Conservation (phyloP, 108 stramenopile genomes). For the Chaetoceros tenuissimus region DNA sequence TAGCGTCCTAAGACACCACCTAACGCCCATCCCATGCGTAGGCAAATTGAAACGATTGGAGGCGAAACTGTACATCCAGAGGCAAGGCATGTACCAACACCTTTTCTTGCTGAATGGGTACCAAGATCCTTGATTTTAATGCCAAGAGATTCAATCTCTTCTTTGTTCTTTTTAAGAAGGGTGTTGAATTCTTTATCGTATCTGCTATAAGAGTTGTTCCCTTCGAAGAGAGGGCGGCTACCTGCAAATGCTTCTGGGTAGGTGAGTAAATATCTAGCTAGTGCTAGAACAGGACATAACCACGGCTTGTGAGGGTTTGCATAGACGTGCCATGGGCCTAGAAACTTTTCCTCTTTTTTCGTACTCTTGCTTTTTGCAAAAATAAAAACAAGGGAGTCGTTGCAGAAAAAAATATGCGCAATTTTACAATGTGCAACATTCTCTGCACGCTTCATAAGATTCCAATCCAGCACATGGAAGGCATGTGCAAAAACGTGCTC, state of each 20-base stretch:
- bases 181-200: conserved; percentile 6
- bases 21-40: conserved; percentile 7
- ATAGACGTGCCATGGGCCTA: conserved; percentile 16
- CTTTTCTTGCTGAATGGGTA: conserved; percentile 15
- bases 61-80: conserved; percentile 8
- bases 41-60: conserved; percentile 12
- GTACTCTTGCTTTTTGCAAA: conserved; percentile 12
- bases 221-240: conserved; percentile 3
- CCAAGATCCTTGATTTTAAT: conserved; percentile 6
- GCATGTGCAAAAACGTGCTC: conserved; percentile 13
- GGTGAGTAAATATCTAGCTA: not conserved
- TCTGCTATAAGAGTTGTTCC: conserved; percentile 2
- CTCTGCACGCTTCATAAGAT: conserved; percentile 12
- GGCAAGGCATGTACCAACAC: conserved; percentile 4
- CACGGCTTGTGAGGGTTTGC: conserved; percentile 10
- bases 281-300: conserved; percentile 13
- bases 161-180: not conserved
- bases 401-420: conserved; percentile 2
- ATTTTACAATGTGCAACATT: conserved; percentile 11
- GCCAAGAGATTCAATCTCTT: conserved; percentile 1
- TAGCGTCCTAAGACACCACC: conserved; percentile 11
- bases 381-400: conserved; percentile 9
- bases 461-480: conserved; percentile 12
- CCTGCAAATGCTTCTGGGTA: not conserved
- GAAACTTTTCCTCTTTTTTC: conserved; percentile 2